Base-by-base conservation (phyloP, 306 rosid species). In the Morella rubra region DNA sequence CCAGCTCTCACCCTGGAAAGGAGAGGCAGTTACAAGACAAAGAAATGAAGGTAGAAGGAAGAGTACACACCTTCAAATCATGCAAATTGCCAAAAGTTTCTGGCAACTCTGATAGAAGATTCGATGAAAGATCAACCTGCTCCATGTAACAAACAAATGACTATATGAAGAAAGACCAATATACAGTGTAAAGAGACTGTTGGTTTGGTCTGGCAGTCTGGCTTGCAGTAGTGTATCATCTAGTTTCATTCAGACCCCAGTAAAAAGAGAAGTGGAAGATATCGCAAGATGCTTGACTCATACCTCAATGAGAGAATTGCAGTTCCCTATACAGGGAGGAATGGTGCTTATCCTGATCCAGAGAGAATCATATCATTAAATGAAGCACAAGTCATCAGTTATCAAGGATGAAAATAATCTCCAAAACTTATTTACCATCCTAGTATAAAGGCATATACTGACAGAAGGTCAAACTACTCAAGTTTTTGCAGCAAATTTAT, bases 261-360 rank as follows among this genome's bases (percentile, higher is more conserved):
- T 69, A 68, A 41, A 15, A 40, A 4, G 50, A 0, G 50, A 19
- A 13, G 19, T 9, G 18, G 4, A 7, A 7, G 41, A 61, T 5
- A 61, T 24, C 13, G 50, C 16, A 76, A 76, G 79, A 72, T 15
- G 8, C 52, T 56, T 46, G 58, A 64, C 70, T 22, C 62, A 44
- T 85, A 94, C 98, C 97, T 92, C 97, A 71, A 85, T 78, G 80
- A 95, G 98, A 77, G 97, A 89, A 79, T 50, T 81, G 45, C 96
- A 92, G 71, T 84, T 84, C 75, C 96, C 97, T 54, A 95, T 60
- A 77, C 46, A 75, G 41, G 87, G 77, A 78, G 82, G 82, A 62
- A 92, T 68, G 76, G 47, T 77, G 76, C 82, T 79, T 81, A 95
- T 87, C 93, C 98, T 95, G 89, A 72, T 75, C 74, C 80, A 77